phyloP scores from a whole-genome alignment of 2,329 filamentous ascomycete genomes.

The Aspergillus vadensis region DNA sequence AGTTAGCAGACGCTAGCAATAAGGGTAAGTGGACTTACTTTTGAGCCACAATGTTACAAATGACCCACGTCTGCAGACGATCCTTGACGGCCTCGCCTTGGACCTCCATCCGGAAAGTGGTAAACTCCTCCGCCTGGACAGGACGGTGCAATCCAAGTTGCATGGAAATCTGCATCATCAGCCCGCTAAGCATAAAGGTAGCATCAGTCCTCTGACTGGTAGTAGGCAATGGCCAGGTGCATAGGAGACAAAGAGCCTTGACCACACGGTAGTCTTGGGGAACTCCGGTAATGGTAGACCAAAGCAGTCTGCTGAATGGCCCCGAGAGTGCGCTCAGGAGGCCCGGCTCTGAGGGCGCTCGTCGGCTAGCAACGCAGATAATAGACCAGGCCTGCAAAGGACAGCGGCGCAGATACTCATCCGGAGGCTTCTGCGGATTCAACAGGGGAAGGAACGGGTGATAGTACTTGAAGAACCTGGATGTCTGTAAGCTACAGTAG shows the following conservation, averaged over 20 bases:
- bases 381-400: constrained; percentile 67
- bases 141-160: constrained; percentile 65
- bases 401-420: constrained; percentile 59
- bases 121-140: constrained; percentile 60
- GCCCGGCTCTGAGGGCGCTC: constrained; percentile 56
- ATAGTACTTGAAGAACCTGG: constrained; percentile 63
- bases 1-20: constrained; percentile 6
- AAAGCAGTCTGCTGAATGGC: constrained; percentile 59
- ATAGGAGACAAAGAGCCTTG: constrained; percentile 63
- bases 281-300: constrained; percentile 60
- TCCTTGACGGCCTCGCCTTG: constrained; percentile 64
- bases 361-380: constrained; percentile 61
- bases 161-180: constrained; percentile 68
- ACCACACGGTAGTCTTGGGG: constrained; percentile 65
- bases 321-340: constrained; percentile 53
- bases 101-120: constrained; percentile 52
- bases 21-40: constrained; percentile 46
- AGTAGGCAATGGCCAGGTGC: constrained; percentile 64
- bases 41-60: constrained; percentile 68
- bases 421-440: constrained; percentile 55
- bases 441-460: constrained; percentile 65
- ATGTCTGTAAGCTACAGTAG: constrained; percentile 26
- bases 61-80: constrained; percentile 65
- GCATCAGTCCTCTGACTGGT: constrained; percentile 63
- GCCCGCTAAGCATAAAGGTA: constrained; percentile 63